Conservation (phyloP, 176 grass and related monocot species). For the Pontederia crassipes region DNA sequence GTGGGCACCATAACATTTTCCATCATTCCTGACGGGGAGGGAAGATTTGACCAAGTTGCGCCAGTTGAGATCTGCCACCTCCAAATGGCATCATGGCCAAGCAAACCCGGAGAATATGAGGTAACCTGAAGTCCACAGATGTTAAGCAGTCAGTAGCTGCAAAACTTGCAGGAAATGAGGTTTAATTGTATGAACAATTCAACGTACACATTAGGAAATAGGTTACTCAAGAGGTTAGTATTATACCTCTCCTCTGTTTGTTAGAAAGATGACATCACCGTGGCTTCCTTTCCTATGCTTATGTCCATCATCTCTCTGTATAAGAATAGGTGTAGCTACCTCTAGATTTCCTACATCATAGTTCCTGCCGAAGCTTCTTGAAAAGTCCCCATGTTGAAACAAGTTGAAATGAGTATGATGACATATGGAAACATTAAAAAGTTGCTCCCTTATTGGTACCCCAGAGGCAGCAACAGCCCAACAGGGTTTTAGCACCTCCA, state of each 20-base stretch:
- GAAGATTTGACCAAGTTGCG: constrained; percentile 92
- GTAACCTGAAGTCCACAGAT: constrained; percentile 42
- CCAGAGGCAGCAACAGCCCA: constrained; percentile 98
- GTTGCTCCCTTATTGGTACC: constrained; percentile 76
- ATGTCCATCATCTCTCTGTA: constrained; percentile 75
- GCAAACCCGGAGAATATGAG: constrained; percentile 64
- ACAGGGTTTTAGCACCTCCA: constrained; percentile 86
- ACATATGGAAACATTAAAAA: constrained; percentile 96
- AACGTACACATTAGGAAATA: not conserved
- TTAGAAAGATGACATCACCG: constrained; percentile 87
- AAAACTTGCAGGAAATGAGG: not conserved
- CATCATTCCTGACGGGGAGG: constrained; percentile 76
- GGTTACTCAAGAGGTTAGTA: not conserved
- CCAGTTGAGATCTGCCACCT: constrained; percentile 86
- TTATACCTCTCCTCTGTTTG: constrained; percentile 74
- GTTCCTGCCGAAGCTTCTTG: constrained; percentile 71
- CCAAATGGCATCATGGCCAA: constrained; percentile 73
- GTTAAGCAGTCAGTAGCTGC: not conserved
- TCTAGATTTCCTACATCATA: constrained; percentile 65
- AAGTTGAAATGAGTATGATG: constrained; percentile 73
- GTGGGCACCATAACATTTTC: constrained; percentile 85
- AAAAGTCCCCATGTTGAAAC: constrained; percentile 81
- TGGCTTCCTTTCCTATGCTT: constrained; percentile 87
- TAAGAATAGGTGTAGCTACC: constrained; percentile 73
- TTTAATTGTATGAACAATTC: not conserved